Percentiles rank a stretch among this genome's conserved stretches.
phyloP scores from a whole-genome alignment of 73 alveolate genomes.

The Paraurostyla sp. region DNA sequence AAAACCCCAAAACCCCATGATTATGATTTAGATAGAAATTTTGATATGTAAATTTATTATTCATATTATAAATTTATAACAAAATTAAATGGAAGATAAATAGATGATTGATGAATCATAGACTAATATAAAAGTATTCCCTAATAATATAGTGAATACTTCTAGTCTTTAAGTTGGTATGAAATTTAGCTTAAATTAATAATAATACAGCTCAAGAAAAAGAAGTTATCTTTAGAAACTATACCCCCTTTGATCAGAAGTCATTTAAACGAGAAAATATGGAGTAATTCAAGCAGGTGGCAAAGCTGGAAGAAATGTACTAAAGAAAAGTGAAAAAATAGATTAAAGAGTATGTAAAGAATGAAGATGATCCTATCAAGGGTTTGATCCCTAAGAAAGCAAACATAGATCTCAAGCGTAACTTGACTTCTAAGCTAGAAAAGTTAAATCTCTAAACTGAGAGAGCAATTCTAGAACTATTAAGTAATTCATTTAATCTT shows the following conservation, averaged over 20 bases:
- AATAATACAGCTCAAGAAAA: neutral
- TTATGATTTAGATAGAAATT: no score
- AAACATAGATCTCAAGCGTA: constrained; percentile 62
- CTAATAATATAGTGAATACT: neutral
- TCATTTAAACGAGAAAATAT: neutral
- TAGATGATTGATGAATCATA: neutral
- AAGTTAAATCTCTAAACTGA: constrained; percentile 55
- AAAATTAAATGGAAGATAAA: neutral
- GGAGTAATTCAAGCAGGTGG: constrained; percentile 39
- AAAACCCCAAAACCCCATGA: no score
- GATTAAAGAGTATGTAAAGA: constrained; percentile 30
- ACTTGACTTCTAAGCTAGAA: constrained; percentile 43
- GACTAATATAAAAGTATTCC: neutral
- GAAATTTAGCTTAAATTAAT: neutral
- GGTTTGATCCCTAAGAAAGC: constrained; percentile 57
- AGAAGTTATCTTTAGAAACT: constrained; percentile 9
- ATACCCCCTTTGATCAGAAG: neutral
- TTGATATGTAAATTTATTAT: no score
- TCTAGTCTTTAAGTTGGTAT: neutral
- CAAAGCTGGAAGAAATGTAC: constrained; percentile 11
- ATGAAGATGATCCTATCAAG: constrained; percentile 39
- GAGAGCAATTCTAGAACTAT: constrained; percentile 19
- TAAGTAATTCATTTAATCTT: constrained; percentile 14
- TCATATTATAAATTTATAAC: neutral
- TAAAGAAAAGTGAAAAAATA: constrained; percentile 1